phyloP scores from a whole-genome alignment of 495 filamentous ascomycete genomes.

The Penicillium ochrochloron region DNA sequence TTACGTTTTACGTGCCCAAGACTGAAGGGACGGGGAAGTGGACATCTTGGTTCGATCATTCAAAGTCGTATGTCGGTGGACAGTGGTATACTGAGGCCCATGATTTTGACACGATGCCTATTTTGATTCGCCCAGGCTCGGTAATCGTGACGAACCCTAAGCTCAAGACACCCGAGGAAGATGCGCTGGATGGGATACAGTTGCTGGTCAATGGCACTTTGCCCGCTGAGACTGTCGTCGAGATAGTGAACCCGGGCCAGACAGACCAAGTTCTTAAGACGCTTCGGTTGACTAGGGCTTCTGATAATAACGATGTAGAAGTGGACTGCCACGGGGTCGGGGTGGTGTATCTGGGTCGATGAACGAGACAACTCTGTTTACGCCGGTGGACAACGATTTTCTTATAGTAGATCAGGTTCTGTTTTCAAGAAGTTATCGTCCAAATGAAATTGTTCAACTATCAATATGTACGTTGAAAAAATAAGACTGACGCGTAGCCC shows the following conservation, averaged over 20 bases:
- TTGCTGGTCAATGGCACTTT: constrained; percentile 44
- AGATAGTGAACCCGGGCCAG: constrained; percentile 42
- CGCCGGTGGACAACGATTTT: neutral
- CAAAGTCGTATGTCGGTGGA: constrained; percentile 44
- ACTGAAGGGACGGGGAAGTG: constrained; percentile 51
- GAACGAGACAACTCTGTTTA: neutral
- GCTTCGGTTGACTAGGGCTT: constrained; percentile 22
- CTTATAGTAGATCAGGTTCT: neutral
- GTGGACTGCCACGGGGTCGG: constrained; percentile 25
- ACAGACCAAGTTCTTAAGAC: constrained; percentile 39
- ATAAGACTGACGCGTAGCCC: constrained; percentile 3
- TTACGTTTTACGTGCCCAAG: constrained; percentile 64
- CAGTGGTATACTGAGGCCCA: constrained; percentile 51
- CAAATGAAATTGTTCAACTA: constrained; percentile 11
- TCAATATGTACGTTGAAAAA: constrained; percentile 4
- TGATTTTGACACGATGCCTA: constrained; percentile 46
- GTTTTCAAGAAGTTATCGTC: neutral
- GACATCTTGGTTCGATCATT: constrained; percentile 51
- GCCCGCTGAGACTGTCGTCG: constrained; percentile 27
- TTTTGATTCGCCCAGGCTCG: constrained; percentile 45
- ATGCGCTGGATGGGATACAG: constrained; percentile 44
- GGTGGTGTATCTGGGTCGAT: constrained; percentile 20
- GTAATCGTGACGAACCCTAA: constrained; percentile 41
- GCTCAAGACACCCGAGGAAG: constrained; percentile 40
- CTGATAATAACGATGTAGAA: constrained; percentile 19